Evolutionary conservation across 495 filamentous ascomycete genomes (phyloP).

Genomic region (Aspergillus saccharolyticus): DNA sequence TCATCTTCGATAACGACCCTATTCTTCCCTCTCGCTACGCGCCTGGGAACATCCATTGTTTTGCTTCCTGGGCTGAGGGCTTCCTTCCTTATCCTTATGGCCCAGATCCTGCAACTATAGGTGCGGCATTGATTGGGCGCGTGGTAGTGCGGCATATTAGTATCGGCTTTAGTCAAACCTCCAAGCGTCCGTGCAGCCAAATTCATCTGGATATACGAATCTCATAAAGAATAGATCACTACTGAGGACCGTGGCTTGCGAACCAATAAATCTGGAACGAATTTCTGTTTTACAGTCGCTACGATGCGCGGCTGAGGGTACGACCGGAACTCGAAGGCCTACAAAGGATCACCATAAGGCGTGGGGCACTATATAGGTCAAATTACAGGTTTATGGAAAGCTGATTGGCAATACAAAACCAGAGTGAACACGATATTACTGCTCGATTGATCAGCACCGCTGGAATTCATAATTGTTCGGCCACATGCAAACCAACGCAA

Average conservation of each 20-base stretch:
- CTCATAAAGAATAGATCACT: not conserved
- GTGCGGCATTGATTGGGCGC: slow-evolving; percentile 3
- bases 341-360: not conserved
- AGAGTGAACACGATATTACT: not conserved
- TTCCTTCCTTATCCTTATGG: slow-evolving; percentile 8
- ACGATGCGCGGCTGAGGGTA: not conserved
- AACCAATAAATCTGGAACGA: not conserved
- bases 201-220: not conserved
- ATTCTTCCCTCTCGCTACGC: not conserved
- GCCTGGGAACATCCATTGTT: not conserved
- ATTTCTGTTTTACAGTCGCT: not conserved
- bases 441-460: not conserved
- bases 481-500: not conserved
- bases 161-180: not conserved
- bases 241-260: no score
- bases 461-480: not conserved
- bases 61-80: slow-evolving; percentile 3
- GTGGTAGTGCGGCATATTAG: slow-evolving; percentile 1
- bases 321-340: not conserved
- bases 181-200: not conserved
- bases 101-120: slow-evolving; percentile 8
- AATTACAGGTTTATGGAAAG: not conserved
- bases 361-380: not conserved
- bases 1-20: slow-evolving; percentile 2
- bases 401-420: not conserved